Evolutionary conservation across 179 eudicot species (phyloP), one percentile per base, ranked within the genome.

Genomic region (Corrigiola litoralis): DNA sequence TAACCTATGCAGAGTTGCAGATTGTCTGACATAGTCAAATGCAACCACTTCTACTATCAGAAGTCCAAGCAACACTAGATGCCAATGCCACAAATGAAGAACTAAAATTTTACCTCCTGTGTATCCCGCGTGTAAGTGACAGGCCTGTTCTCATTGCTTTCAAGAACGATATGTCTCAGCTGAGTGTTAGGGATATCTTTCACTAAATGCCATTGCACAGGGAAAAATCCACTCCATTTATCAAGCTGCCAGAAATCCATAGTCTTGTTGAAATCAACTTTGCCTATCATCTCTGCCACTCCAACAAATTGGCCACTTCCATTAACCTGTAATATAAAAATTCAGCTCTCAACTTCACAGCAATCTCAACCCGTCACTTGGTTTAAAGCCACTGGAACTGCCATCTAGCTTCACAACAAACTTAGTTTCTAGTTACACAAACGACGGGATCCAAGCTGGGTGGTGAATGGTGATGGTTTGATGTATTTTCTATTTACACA

Each of bases 221-320:
- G 82, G 58, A 81, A 84, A 48, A 61, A 74, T 5, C 88, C 88
- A 58, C 72, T 81, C 88, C 88, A 84, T 60, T 81, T 79, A 47
- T 81, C 88, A 66, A 65, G 74, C 69, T 84, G 88, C 88, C 88
- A 84, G 72, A 78, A 84, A 52, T 81, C 83, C 75, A 81, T 77
- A 23, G 29, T 72, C 68, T 81, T 84, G n/a, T 84, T 59, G 70
- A 79, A 84, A 67, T 84, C 83, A 3, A 84, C 85, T 28, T 71
- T 73, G 34, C 88, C 88, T 11, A 47, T 63, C 88, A 84, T 84
- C 73, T 84, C 88, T 33, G 85, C 85, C 50, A 84, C 74, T 49
- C 88, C 88, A 72, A 75, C 73, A 75, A 84, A 84, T 46, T 84
- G 85, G 18, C 81, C 88, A 74, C 88, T 84, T 42, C 80, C 81